Base-by-base conservation (phyloP, 1,284 basidiomycete species). In the Fomitiporia mediterranea region DNA sequence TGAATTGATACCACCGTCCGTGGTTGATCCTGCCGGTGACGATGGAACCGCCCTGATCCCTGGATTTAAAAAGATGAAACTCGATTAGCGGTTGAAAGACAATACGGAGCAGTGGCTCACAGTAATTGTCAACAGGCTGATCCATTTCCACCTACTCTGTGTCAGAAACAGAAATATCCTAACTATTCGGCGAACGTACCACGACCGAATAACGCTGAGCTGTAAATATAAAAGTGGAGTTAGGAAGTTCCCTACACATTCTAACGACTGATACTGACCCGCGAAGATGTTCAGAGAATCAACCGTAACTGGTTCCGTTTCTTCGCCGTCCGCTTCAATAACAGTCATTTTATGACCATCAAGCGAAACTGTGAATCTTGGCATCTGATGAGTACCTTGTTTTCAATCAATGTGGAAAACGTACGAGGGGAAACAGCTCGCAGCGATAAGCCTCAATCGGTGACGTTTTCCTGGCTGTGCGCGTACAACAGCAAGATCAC, bases 311-410 rank as follows among this genome's bases (percentile, higher is more conserved):
- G 72, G 71, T 13, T 64, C 34, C 11, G 68, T 67, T 34, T 66
- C 68, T 40, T 72, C 59, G 15, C 72, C 72, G 49, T 76, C 76
- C 0, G 65, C 74, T 60, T 77, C 75, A 52, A 78, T 75, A 55
- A 77, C 59, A 2, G 59, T 62, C 35, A 63, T 52, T 11, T 53
- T 51, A 38, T 65, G 62, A 19, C 49, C 51, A 37, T 61, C 59
- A 32, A 65, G 61, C 11, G 61, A 57, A 30, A 62, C 59, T 32
- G 48, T 60, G 37, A 32, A 57, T 19, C 21, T 44, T 39, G 28
- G 17, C 8, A 7, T 15, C 19, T 23, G 11, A 46, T 13, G 17
- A 19, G 15, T 3, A 6, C 32, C 21, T 0, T 63, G 69, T 34
- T 72, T 55, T 4, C 39, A 51, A 71, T 30, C 3, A 61, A 77